Percentiles rank a stretch among this genome's conserved stretches.
Conservation (phyloP, 345 rosid genomes). For the Acer saccharum region DNA sequence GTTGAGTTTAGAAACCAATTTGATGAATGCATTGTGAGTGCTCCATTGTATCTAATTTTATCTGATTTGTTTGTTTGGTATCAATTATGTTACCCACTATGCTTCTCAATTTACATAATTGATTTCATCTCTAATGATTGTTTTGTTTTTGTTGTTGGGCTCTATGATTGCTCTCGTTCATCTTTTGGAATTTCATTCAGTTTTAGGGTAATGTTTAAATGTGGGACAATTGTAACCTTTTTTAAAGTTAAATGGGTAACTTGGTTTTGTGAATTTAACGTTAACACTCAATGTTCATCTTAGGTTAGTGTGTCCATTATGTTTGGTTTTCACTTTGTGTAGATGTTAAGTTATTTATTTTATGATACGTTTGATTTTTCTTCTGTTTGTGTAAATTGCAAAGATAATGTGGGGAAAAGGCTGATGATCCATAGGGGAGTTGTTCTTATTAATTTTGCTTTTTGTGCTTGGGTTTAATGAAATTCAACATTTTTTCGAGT, state of each 20-base stretch:
- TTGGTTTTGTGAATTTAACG: not conserved
- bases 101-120: too few species aligned
- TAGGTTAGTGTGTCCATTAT: not conserved
- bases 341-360: not conserved
- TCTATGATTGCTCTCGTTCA: slow-evolving; percentile 79
- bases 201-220: not conserved
- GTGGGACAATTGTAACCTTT: not conserved
- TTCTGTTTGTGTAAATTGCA: not conserved
- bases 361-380: not conserved
- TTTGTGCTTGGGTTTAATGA: slow-evolving; percentile 1
- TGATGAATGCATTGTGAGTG: too few species aligned
- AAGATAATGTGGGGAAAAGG: not conserved
- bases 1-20: too few species aligned
- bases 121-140: too few species aligned
- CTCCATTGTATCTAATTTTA: too few species aligned
- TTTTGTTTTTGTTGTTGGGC: too few species aligned
- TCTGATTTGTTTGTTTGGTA: too few species aligned
- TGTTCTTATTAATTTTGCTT: slow-evolving; percentile 10
- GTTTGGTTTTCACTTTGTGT: slow-evolving; percentile 8
- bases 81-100: too few species aligned
- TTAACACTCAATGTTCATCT: not conserved
- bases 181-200: not conserved
- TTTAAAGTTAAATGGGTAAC: not conserved
- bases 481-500: not conserved
- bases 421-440: not conserved